Percentiles rank a stretch among this genome's conserved stretches.
Conservation (phyloP, 176 grass and related monocot species). For the Dendrocalamus sinicus region DNA sequence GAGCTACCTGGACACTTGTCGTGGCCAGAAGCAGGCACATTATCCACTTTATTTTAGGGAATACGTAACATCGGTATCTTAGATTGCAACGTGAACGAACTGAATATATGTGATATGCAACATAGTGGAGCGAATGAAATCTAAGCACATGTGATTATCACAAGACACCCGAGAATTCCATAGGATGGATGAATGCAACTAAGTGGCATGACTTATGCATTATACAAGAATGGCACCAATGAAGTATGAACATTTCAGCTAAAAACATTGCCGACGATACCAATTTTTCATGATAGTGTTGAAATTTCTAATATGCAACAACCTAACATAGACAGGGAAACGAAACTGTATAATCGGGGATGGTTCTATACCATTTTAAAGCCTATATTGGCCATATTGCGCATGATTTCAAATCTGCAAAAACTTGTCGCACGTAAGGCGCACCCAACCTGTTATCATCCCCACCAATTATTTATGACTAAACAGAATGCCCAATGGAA, state of each 20-base stretch:
- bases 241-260: background rate
- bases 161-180: background rate
- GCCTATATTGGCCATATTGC: background rate
- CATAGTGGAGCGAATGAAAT: slow-evolving; percentile 1
- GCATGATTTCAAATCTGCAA: background rate
- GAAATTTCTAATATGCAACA: background rate
- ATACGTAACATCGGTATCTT: background rate
- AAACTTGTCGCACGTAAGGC: background rate
- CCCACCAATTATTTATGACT: background rate
- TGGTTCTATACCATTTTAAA: background rate
- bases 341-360: background rate
- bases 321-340: background rate
- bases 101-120: background rate
- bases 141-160: background rate
- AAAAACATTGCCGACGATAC: background rate
- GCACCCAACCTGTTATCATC: background rate
- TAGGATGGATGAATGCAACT: background rate
- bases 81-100: background rate
- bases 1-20: slow-evolving; percentile 39
- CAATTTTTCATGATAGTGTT: background rate
- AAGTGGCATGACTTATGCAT: background rate
- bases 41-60: background rate
- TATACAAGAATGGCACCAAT: background rate
- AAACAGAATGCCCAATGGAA: background rate
- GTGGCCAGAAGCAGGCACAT: background rate